Base-by-base conservation (phyloP, 768 basidiomycete species). In the Leccinum fibrillosum region DNA sequence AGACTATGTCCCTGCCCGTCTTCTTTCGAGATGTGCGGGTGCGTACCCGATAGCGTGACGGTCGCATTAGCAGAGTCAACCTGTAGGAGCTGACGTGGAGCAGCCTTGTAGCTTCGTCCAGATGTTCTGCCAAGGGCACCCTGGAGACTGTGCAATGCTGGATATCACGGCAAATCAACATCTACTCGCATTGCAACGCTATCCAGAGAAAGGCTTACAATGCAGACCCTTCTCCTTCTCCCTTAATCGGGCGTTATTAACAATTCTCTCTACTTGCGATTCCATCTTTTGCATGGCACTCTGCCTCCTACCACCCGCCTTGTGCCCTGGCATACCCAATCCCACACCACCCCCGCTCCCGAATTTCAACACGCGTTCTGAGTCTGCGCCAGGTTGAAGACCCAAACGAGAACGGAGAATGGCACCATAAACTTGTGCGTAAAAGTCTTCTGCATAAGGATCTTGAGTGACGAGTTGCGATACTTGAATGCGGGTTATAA, bases 401-500 rank as follows among this genome's bases (percentile, higher is more conserved):
- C 89, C 88, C 79, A 91, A 74, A 56, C 90, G 84, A 39, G 89
- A 88, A 48, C 93, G 86, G 53, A 92, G 67, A 57, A 96, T 84
- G 1, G 92, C 90, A 39, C 90, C 88, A 69, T 92, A 94, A 2
- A 98, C 94, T 74, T 98, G 95, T 11, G 94, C 97, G 68, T 99
- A 99, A 72, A 98, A 99, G 71, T 99, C 97, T 62, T 98, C 96
- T 32, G 92, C 86, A 72, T 96, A 98, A 0, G 97, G 97, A 75
- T 99, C 97, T 67, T 92, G 88, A 6, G 94, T 96, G 47, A 97
- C 94, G 44, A 98, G 89, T 69, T 98, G 97, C 2, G 96, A 98
- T 34, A 99, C 92, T 73, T 99, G 97, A 62, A 99, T 98, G 25
- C 97, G 87, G 35, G 97, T 98, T 75, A 99, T 98, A 70, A 98